A percentile compares a stretch with the other conserved stretches of the same genome.
These are phyloP conservation scores for Streptanthus diversifolius DNA, from an alignment of 345 rosid genomes.

Conservation along the genomic window DNA sequence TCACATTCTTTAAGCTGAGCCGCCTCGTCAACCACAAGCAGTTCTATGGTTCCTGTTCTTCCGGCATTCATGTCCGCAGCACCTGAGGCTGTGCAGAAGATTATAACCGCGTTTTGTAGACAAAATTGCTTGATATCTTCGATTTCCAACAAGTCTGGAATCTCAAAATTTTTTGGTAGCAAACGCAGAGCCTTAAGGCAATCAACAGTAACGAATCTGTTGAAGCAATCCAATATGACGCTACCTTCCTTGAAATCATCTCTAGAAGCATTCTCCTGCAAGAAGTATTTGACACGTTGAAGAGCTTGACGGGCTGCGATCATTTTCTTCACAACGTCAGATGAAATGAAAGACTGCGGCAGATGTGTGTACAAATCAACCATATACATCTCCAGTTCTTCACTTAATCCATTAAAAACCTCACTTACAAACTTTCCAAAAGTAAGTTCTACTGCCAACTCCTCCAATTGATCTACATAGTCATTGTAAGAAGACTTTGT, in stretches of 20 bases:
- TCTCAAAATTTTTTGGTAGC: background rate
- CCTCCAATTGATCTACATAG: background rate
- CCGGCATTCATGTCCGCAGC: constrained; percentile 20
- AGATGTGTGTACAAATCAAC: constrained; percentile 38
- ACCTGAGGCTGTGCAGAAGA: constrained; percentile 45
- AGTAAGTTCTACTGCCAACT: background rate
- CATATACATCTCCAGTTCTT: constrained; percentile 15
- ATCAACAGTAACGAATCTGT: background rate
- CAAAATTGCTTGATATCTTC: constrained; percentile 12
- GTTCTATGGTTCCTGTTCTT: background rate
- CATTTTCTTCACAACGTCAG: constrained; percentile 22
- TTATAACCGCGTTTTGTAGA: constrained; percentile 28
- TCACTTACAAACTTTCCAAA: constrained; percentile 21
- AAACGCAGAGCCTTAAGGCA: background rate
- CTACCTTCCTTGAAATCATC: background rate
- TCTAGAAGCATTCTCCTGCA: background rate
- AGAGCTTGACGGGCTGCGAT: constrained; percentile 22
- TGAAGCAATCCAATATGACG: background rate
- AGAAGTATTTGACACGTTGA: background rate
- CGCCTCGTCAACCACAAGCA: constrained; percentile 49
- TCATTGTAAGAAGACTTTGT: background rate
- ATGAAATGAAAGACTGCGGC: constrained; percentile 30
- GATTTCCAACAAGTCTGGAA: background rate
- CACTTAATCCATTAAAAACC: background rate
- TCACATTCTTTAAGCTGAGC: constrained; percentile 57